Evolutionary conservation across 2,329 filamentous ascomycete species (phyloP).

Genomic region (Exserohilum turcica): DNA sequence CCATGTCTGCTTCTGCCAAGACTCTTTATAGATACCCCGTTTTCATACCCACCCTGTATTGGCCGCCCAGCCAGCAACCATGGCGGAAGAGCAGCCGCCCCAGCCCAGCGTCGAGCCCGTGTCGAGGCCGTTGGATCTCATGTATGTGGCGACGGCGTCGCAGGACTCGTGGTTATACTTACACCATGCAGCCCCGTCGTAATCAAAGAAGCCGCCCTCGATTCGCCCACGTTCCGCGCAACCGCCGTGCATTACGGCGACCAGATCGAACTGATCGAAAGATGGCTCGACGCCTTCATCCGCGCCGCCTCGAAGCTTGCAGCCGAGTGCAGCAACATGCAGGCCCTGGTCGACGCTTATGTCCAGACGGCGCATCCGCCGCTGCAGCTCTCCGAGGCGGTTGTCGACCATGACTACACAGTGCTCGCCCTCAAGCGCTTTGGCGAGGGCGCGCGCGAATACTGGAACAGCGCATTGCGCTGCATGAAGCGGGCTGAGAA

Average conservation of each 20-base stretch:
- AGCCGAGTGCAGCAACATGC: conserved; percentile 72
- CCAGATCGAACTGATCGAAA: conserved; percentile 87
- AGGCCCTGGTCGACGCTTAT: conserved; percentile 78
- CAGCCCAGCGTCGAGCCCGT: conserved; percentile 47
- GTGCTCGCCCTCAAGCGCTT: conserved; percentile 83
- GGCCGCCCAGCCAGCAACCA: conserved; percentile 17
- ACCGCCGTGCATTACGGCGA: conserved; percentile 85
- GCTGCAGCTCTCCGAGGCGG: conserved; percentile 74
- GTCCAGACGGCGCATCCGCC: conserved; percentile 77
- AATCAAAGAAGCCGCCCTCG: conserved; percentile 92
- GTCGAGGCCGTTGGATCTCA: conserved; percentile 49
- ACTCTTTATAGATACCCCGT: conserved; percentile 10
- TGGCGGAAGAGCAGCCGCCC: conserved; percentile 44
- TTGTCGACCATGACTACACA: conserved; percentile 95
- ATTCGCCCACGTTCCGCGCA: conserved; percentile 93
- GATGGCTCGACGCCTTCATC: conserved; percentile 81
- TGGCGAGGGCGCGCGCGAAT: conserved; percentile 83
- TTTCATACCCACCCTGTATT: neutral
- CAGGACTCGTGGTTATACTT: neutral
- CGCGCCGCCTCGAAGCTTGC: conserved; percentile 66
- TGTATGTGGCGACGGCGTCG: conserved; percentile 37
- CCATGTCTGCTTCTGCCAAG: conserved; percentile 21
- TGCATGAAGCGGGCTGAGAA: conserved; percentile 78
- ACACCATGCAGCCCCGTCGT: conserved; percentile 68
- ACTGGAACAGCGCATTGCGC: conserved; percentile 77